Evolutionary conservation across 2,329 filamentous ascomycete genomes (phyloP), one percentile per base, ranked within the genome.

Genomic region (Xylariaceae sp.): DNA sequence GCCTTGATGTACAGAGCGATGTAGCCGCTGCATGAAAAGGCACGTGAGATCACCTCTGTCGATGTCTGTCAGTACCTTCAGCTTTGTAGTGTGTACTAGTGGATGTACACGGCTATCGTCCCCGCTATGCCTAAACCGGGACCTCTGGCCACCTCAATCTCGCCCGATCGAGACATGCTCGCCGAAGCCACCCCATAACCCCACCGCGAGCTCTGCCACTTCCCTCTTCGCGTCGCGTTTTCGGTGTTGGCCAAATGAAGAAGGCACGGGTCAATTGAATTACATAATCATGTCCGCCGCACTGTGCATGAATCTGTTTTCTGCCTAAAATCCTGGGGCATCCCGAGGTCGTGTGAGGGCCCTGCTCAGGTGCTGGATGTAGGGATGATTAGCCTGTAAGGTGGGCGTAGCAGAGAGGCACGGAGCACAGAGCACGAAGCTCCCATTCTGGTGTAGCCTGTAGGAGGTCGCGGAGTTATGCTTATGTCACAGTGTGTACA

Each of bases 181-280:
- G 61, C 60, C 56, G 58, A 63, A 62, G 58, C 61, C 62, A 63
- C 62, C 61, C 56, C 51, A 52, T 11, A 53, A 61, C 60, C 62
- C 62, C 60, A 58, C 60, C 42, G 49, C 18, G 39, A 37, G 49
- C 42, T 52, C 49, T 63, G 48, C 55, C 59, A 59, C 49, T 34
- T 35, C 49, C 10, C 23, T 51, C 49, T 35, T 35, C 23, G 49
- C 49, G 49, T 51, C 49, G 49, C 49, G 49, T 51, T 49, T 51
- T 45, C 42, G 42, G 42, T 45, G 42, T 45, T 45, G 42, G 11
- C 42, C 42, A 45, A n/a, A 42, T 13, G 6, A 13, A 42, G 37
- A 9, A 42, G 13, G 37, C 49, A 51, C 49, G 34, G 34, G 49
- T 51, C 23, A 13, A 13, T 48, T 10, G 30, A 8, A 7, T 49